Evolutionary conservation across 805 yeast species (phyloP).

Genomic region (Gaillardinia entomophila): DNA sequence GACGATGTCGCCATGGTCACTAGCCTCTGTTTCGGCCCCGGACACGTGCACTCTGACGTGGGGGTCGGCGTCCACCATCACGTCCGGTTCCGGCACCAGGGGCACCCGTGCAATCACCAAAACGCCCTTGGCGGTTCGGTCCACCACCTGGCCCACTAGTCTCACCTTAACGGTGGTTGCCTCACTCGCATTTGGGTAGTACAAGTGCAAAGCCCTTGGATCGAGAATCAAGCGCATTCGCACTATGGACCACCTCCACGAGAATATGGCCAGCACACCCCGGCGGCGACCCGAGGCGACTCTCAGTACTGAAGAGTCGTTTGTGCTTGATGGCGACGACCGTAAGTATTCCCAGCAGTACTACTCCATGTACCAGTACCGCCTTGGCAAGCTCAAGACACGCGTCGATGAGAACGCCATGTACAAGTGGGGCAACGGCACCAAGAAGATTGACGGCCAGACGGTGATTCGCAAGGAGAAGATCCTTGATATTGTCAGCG

Average conservation of each 20-base stretch:
- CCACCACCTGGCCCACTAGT: conserved; percentile 22
- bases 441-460: conserved; percentile 26
- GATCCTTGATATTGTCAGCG: conserved; percentile 55
- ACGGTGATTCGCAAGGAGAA: conserved; percentile 28
- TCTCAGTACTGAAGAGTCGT: no score
- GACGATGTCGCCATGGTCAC: conserved; percentile 19
- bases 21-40: no score
- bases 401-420: conserved; percentile 29
- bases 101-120: conserved; percentile 11
- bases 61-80: conserved; percentile 3
- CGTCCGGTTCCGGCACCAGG: conserved; percentile 9
- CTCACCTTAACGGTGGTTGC: conserved; percentile 16
- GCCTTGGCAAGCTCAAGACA: conserved; percentile 25
- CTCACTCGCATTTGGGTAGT: conserved; percentile 18
- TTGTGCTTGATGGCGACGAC: conserved; percentile 11
- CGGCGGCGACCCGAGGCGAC: no score
- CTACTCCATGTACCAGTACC: conserved; percentile 38
- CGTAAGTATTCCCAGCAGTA: conserved; percentile 36
- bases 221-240: conserved; percentile 23
- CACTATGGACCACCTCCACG: no score
- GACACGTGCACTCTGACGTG: no score
- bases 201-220: conserved; percentile 14
- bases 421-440: conserved; percentile 51
- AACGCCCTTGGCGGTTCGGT: conserved; percentile 9
- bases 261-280: no score